Percentiles rank a stretch among this genome's conserved stretches.
Evolutionary conservation across 2,329 filamentous ascomycete species (phyloP).

Genomic region (Phialophora verrucosa): DNA sequence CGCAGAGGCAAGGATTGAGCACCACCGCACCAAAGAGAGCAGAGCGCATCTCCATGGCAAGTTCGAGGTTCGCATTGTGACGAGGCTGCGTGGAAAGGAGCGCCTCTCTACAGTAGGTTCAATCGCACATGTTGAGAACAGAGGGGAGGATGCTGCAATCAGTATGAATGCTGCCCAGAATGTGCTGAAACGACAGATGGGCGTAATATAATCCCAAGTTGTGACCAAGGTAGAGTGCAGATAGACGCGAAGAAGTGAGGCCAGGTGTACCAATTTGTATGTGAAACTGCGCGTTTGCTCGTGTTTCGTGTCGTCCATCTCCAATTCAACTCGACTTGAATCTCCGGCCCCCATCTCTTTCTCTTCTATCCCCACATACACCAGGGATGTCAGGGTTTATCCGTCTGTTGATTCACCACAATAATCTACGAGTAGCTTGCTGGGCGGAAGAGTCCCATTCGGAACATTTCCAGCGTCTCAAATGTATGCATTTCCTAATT

Average conservation of each 20-base stretch:
- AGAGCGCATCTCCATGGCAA: conserved; percentile 19
- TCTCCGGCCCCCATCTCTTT: conserved; percentile 16
- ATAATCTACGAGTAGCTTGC: too few species aligned
- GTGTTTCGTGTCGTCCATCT: conserved; percentile 13
- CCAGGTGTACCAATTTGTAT: conserved; percentile 5
- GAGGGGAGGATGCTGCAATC: neutral
- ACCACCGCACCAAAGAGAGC: conserved; percentile 13
- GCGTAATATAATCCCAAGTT: neutral
- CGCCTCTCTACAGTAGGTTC: neutral
- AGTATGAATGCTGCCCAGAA: neutral
- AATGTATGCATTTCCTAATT: too few species aligned
- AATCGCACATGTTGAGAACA: conserved; percentile 7
- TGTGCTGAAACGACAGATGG: neutral
- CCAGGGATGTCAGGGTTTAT: too few species aligned
- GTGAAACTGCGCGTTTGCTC: conserved; percentile 11
- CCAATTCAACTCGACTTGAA: conserved; percentile 1
- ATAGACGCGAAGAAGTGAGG: conserved; percentile 5
- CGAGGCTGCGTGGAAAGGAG: conserved; percentile 28
- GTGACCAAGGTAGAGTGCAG: neutral
- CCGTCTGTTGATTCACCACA: too few species aligned
- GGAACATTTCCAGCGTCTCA: too few species aligned
- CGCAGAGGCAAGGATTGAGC: conserved; percentile 4
- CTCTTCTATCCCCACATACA: neutral
- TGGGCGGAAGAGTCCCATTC: too few species aligned
- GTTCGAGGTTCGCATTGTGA: conserved; percentile 25